These are phyloP conservation scores for Neurospora hispaniola DNA, from an alignment of 495 filamentous ascomycete species.

Conservation along the genomic window DNA sequence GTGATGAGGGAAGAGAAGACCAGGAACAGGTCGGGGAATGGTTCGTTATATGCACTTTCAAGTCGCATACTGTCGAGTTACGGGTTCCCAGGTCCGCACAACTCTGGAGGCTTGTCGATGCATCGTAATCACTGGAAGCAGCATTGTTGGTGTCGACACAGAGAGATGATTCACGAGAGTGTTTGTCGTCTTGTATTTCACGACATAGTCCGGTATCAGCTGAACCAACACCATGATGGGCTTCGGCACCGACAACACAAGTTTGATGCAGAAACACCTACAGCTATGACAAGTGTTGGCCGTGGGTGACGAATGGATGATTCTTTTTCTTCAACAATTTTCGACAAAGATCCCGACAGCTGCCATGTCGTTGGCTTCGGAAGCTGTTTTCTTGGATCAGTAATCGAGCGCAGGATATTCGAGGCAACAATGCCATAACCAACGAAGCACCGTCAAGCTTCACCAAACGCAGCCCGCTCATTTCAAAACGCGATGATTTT, in stretches of 20 bases:
- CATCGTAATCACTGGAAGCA: not conserved
- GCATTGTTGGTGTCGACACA: not conserved
- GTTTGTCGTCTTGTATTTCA: not conserved
- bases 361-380: not conserved
- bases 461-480: not conserved
- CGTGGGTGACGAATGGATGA: not conserved
- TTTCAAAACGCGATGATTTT: not conserved
- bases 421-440: not conserved
- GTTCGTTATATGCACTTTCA: not conserved
- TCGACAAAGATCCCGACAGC: not conserved
- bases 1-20: not conserved
- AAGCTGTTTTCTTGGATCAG: not conserved
- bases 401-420: not conserved
- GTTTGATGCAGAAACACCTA: not conserved
- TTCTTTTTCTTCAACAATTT: not conserved
- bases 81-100: not conserved
- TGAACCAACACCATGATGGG: not conserved
- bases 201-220: not conserved
- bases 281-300: not conserved
- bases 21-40: not conserved
- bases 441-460: not conserved
- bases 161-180: not conserved
- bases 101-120: not conserved
- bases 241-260: not conserved
- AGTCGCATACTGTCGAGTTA: not conserved